A percentile compares a stretch with the other conserved stretches of the same genome.
These are phyloP conservation scores for Chlamydomonas sphaeroides DNA, from an alignment of 139 green algal genomes.

Conservation along the genomic window DNA sequence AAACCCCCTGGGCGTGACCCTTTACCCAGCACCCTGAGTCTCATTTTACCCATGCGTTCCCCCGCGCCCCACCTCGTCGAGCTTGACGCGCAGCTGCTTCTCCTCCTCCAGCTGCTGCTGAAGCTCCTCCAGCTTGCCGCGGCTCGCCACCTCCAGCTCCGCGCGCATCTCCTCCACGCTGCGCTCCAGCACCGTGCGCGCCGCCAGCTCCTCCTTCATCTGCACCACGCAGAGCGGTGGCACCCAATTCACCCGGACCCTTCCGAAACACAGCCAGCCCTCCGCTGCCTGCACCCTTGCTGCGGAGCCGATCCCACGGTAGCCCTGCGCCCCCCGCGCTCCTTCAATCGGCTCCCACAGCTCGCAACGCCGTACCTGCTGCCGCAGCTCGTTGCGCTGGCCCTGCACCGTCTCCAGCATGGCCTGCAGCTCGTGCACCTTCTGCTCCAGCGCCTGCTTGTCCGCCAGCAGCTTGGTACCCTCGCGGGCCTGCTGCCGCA, in stretches of 20 bases:
- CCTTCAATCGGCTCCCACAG: too few relatives aligned
- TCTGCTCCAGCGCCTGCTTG: slow-evolving; percentile 88
- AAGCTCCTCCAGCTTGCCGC: slow-evolving; percentile 42
- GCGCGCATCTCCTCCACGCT: slow-evolving; percentile 48
- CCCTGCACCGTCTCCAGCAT: slow-evolving; percentile 84
- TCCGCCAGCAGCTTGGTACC: slow-evolving; percentile 88
- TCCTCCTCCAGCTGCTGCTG: slow-evolving; percentile 35
- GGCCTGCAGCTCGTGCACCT: slow-evolving; percentile 73
- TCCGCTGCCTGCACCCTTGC: too few relatives aligned
- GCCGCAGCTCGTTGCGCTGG: slow-evolving; percentile 85
- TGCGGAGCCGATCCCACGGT: too few relatives aligned
- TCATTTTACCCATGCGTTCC: too few relatives aligned
- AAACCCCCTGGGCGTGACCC: too few relatives aligned
- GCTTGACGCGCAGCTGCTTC: slow-evolving; percentile 6
- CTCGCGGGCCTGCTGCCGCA: slow-evolving; percentile 76
- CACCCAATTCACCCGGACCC: too few relatives aligned
- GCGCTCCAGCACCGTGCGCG: slow-evolving; percentile 30
- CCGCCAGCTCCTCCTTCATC: slow-evolving; percentile 29
- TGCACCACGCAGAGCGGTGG: not conserved
- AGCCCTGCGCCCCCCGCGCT: too few relatives aligned
- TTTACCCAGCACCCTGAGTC: too few relatives aligned
- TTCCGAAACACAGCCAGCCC: too few relatives aligned
- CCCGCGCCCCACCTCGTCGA: slow-evolving; percentile 28
- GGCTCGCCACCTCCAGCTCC: slow-evolving; percentile 42
- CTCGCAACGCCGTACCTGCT: slow-evolving; percentile 69